Evolutionary conservation across 1,284 basidiomycete genomes (phyloP).

Genomic region (Pseudozyma thailandica): DNA sequence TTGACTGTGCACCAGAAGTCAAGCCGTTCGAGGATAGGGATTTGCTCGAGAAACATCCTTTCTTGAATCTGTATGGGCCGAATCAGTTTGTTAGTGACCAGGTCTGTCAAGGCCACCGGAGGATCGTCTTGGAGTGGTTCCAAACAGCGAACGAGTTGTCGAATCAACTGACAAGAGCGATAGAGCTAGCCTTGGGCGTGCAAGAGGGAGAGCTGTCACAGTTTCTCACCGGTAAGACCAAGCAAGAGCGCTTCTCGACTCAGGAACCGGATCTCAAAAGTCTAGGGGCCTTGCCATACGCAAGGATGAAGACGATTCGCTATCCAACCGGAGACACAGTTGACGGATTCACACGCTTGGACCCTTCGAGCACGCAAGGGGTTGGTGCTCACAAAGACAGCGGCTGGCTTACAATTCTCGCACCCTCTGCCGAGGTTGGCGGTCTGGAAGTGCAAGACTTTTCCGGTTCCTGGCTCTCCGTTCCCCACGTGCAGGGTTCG

Average conservation of each 20-base stretch:
- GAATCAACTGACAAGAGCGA: slow-evolving; percentile 46
- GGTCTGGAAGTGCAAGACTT: slow-evolving; percentile 59
- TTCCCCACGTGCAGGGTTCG: slow-evolving; percentile 37
- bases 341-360: slow-evolving; percentile 42
- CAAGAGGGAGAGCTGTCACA: slow-evolving; percentile 30
- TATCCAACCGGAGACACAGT: slow-evolving; percentile 46
- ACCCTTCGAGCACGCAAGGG: slow-evolving; percentile 45
- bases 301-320: slow-evolving; percentile 59
- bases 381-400: slow-evolving; percentile 62
- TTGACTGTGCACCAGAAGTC: slow-evolving; percentile 40
- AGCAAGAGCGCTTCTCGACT: background rate
- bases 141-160: slow-evolving; percentile 25
- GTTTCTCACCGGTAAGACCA: slow-evolving; percentile 30
- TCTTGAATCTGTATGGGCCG: slow-evolving; percentile 53
- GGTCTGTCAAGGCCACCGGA: slow-evolving; percentile 18
- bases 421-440: slow-evolving; percentile 38
- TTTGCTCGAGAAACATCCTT: slow-evolving; percentile 22
- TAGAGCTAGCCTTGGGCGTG: slow-evolving; percentile 50
- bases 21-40: background rate
- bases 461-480: slow-evolving; percentile 50
- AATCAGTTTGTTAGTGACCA: slow-evolving; percentile 55
- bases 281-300: slow-evolving; percentile 40
- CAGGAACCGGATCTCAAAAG: slow-evolving; percentile 4
- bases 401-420: slow-evolving; percentile 59
- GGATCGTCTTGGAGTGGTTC: slow-evolving; percentile 46